Base-by-base conservation (phyloP, 129 eudicot species). In the Centrapalus pauciflorus region DNA sequence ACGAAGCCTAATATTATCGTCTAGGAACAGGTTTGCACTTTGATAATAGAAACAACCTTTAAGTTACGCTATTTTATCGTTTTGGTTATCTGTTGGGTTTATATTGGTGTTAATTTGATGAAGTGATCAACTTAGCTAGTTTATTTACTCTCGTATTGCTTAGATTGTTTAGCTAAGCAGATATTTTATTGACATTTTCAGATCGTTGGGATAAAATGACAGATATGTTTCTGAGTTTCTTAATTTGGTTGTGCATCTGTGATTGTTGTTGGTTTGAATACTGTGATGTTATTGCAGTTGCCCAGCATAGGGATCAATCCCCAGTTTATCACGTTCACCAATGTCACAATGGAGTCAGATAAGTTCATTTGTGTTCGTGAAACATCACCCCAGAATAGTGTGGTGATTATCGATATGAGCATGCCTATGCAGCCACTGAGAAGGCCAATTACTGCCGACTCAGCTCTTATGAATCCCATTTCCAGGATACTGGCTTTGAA, bases 291-390 rank as follows among this genome's bases (percentile, higher is more conserved):
- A 65, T 70, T 88, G 81, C 91, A 93, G 98, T 71, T 93, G 83
- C 81, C 91, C 34, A 93, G 96, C 80, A 64, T 93, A 50, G 98
- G 98, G 73, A 86, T 93, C 79, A 93, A 80, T 70, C 84, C 82
- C 4, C 98, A 93, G 83, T 93, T 93, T 77, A 89, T 93, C 56
- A 93, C 98, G 9, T 93, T 93, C 33, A 88, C 96, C 4, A 86
- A 93, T 84, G 98, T 93, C 30, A 93, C 98, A 1, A 93, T 93
- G 98, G 98, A 93, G 79, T 93, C 98, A 1, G 98, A 93, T 64
- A 93, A 88, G 82, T 91, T 76, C 63, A 87, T 91, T 68, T 91
- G 98, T 46, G 98, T 91, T 17, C 88, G 98, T 14, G 98, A 91
- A 87, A 91, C 98, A 12, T 67, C 98, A 23, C 96, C 98, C 35